A percentile compares a stretch with the other conserved stretches of the same genome.
Conservation (phyloP, 257 asterid genomes). For the Verbena officinalis region DNA sequence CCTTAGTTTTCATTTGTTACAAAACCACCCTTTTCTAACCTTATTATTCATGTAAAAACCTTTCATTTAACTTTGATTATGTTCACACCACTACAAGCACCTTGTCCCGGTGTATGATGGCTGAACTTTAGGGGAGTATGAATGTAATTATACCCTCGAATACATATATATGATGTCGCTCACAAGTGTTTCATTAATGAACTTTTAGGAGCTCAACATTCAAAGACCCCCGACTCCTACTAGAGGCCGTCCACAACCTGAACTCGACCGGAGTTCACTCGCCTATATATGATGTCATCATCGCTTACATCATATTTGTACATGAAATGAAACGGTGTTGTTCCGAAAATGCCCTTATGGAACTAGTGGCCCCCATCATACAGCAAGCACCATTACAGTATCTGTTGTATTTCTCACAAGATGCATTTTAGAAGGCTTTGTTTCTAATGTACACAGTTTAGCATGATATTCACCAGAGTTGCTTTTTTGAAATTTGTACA, state of each 20-base stretch:
- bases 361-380: neutral
- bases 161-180: too few relatives aligned
- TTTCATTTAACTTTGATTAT: too few relatives aligned
- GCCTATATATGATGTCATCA: slow-evolving; percentile 63
- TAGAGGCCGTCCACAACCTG: slow-evolving; percentile 96
- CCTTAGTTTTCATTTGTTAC: too few relatives aligned
- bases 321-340: neutral
- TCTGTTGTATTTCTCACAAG: slow-evolving; percentile 29
- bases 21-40: too few relatives aligned
- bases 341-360: neutral
- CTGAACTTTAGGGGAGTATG: too few relatives aligned
- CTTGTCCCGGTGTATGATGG: too few relatives aligned
- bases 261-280: slow-evolving; percentile 83
- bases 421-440: slow-evolving; percentile 26
- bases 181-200: neutral
- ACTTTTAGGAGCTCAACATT: slow-evolving; percentile 86
- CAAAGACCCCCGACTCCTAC: slow-evolving; percentile 99
- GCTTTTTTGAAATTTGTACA: slow-evolving; percentile 30
- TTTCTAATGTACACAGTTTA: neutral
- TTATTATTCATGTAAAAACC: too few relatives aligned
- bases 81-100: too few relatives aligned
- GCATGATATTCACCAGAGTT: slow-evolving; percentile 9
- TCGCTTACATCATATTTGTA: neutral
- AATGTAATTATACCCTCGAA: too few relatives aligned
- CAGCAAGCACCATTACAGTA: neutral